These are phyloP conservation scores for Aspergillus diversus DNA, from an alignment of 495 filamentous ascomycete species.

Conservation along the genomic window DNA sequence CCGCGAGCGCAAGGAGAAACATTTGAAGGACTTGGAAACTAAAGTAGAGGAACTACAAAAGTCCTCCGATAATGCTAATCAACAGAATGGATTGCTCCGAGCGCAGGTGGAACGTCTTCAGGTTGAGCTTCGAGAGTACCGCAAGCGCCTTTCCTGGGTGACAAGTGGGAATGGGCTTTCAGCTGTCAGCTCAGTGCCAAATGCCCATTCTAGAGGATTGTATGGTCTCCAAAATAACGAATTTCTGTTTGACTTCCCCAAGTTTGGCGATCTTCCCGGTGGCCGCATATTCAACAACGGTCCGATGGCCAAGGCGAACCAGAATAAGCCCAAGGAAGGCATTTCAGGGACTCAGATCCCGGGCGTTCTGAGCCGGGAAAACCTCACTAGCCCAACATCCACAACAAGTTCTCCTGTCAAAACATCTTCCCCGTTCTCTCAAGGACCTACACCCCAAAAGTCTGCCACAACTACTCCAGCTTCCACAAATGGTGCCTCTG, in stretches of 20 bases:
- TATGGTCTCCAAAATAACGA: conserved; percentile 69
- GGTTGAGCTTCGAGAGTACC: conserved; percentile 84
- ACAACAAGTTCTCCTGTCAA: conserved; percentile 10
- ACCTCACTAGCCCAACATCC: conserved; percentile 19
- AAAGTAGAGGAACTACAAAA: conserved; percentile 94
- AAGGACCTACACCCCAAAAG: conserved; percentile 4
- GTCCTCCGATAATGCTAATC: conserved; percentile 75
- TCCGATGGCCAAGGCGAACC: conserved; percentile 36
- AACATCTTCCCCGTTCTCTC: conserved; percentile 11
- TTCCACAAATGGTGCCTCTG: conserved; percentile 20
- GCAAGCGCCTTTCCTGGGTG: conserved; percentile 75
- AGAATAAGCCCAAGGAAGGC: conserved; percentile 32
- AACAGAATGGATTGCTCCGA: conserved; percentile 83
- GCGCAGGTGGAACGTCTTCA: conserved; percentile 87
- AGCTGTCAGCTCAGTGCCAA: conserved; percentile 48
- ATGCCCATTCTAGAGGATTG: conserved; percentile 39
- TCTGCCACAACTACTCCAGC: conserved; percentile 2
- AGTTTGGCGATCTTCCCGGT: conserved; percentile 79
- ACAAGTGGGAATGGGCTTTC: conserved; percentile 52
- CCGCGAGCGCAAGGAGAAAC: conserved; percentile 96
- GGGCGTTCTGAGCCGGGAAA: conserved; percentile 39
- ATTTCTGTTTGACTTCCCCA: conserved; percentile 95
- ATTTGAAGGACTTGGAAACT: conserved; percentile 92
- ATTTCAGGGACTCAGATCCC: conserved; percentile 25
- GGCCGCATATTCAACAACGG: conserved; percentile 60